phyloP scores from a whole-genome alignment of 2,329 filamentous ascomycete genomes.

The Zasmidium citrigriseum region DNA sequence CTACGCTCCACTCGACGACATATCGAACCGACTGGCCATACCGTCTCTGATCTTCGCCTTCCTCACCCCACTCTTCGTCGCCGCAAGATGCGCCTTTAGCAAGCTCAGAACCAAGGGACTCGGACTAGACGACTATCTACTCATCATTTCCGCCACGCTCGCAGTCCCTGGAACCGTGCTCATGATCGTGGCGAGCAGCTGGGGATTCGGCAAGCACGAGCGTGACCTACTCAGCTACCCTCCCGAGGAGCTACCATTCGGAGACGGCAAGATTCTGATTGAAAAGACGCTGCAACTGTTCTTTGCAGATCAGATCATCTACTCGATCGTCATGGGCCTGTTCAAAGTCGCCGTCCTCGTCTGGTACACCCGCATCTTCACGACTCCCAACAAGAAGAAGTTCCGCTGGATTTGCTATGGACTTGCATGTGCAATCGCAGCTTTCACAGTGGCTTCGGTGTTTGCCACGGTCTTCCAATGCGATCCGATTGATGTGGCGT shows the following conservation, averaged over 20 bases:
- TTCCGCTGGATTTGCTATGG: background rate
- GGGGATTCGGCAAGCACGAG: background rate
- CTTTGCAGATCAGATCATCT: background rate
- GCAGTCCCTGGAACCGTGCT: background rate
- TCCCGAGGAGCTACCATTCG: background rate
- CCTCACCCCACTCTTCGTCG: background rate
- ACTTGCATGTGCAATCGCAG: background rate
- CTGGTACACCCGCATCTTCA: background rate
- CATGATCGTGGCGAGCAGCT: background rate
- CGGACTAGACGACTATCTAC: background rate
- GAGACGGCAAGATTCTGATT: background rate
- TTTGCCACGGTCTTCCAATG: background rate
- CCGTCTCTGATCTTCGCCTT: background rate
- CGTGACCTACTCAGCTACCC: background rate
- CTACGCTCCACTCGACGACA: background rate
- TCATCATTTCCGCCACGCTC: background rate
- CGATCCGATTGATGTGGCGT: background rate
- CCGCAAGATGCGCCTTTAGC: background rate
- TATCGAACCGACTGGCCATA: background rate
- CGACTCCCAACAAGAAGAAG: background rate
- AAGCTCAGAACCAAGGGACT: background rate
- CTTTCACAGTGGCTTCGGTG: background rate
- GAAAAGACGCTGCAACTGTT: background rate
- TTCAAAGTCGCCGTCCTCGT: background rate
- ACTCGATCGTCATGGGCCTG: background rate